These are phyloP conservation scores for Fragilaria radians DNA, from an alignment of 108 stramenopile species.

Conservation along the genomic window DNA sequence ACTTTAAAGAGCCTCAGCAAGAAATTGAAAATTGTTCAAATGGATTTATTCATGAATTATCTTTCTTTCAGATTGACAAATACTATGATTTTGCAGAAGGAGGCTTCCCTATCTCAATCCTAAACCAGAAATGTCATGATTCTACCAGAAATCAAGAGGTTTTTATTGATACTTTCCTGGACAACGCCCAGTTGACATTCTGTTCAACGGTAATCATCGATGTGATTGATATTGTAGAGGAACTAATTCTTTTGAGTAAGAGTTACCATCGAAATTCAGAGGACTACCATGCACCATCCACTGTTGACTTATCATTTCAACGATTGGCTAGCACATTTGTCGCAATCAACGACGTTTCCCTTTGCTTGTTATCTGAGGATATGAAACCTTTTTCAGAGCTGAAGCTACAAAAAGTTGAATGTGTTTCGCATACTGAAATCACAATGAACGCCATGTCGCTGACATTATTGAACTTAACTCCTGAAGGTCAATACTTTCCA, in stretches of 20 bases:
- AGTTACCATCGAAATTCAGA: too few relatives aligned
- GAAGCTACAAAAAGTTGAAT: not conserved
- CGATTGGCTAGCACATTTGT: not conserved
- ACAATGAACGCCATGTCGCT: not conserved
- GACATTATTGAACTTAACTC: conserved; percentile 25
- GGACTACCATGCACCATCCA: not conserved
- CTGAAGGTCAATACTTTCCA: conserved; percentile 49
- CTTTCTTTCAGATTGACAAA: conserved; percentile 26
- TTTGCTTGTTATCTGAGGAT: conserved; percentile 24
- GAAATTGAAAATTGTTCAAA: too few relatives aligned
- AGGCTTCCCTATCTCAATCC: conserved; percentile 25
- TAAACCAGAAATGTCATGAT: conserved; percentile 17
- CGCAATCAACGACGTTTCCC: conserved; percentile 2
- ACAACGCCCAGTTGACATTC: conserved; percentile 36
- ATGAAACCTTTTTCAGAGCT: conserved; percentile 29
- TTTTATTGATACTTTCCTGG: conserved; percentile 25
- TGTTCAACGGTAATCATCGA: conserved; percentile 21
- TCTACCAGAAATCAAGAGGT: conserved; percentile 10
- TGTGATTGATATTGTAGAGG: conserved; percentile 19
- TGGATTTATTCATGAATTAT: too few relatives aligned
- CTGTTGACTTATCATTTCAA: too few relatives aligned
- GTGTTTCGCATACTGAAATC: not conserved
- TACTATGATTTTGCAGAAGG: conserved; percentile 32
- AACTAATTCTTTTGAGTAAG: too few relatives aligned
- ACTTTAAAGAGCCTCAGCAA: too few relatives aligned